Conservation (phyloP, 805 yeast species). For the Candida taoyuanica region DNA sequence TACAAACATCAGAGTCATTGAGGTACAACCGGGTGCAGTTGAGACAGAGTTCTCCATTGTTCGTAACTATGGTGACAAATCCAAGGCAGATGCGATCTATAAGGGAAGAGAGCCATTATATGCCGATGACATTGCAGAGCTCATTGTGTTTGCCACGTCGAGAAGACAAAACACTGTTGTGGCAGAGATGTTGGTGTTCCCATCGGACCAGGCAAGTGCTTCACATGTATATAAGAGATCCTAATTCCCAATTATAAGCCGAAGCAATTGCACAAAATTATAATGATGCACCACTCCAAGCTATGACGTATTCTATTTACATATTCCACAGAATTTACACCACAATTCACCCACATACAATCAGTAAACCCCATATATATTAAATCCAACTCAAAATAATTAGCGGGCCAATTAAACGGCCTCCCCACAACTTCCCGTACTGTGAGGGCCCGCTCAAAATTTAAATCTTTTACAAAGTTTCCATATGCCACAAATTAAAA, state of each 20-base stretch:
- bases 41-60: constrained; percentile 63
- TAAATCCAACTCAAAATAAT: background rate
- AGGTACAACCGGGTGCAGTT: constrained; percentile 66
- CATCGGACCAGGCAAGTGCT: constrained; percentile 81
- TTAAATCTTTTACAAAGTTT: too few relatives aligned
- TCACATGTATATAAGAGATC: constrained; percentile 47
- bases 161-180: constrained; percentile 56
- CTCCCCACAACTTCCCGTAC: too few relatives aligned
- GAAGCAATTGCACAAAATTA: too few relatives aligned
- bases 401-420: constrained; percentile 2
- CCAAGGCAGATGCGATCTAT: constrained; percentile 51
- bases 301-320: too few relatives aligned
- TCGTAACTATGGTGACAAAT: constrained; percentile 53
- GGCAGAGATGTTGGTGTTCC: constrained; percentile 77
- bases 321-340: too few relatives aligned
- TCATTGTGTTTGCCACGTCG: constrained; percentile 52
- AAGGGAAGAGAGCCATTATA: constrained; percentile 50
- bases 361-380: too few relatives aligned
- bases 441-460: too few relatives aligned
- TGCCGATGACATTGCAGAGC: constrained; percentile 58
- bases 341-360: too few relatives aligned
- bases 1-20: constrained; percentile 63
- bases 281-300: too few relatives aligned
- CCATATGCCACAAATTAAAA: too few relatives aligned
- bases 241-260: constrained; percentile 32